These are phyloP conservation scores for Cryptomeria japonica DNA, from an alignment of 75 land plant species.

Conservation along the genomic window DNA sequence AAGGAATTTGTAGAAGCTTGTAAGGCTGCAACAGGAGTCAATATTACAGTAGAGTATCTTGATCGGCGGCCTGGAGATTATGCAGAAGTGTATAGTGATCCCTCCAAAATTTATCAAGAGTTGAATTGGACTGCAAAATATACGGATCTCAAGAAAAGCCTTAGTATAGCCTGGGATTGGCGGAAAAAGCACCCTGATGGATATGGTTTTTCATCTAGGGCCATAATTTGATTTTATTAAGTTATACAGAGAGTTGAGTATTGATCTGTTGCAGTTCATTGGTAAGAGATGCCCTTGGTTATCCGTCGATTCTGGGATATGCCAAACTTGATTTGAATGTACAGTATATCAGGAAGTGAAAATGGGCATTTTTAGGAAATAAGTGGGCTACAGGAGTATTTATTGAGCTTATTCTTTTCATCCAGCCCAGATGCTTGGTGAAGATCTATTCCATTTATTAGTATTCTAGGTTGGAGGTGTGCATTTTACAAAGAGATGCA, in stretches of 20 bases:
- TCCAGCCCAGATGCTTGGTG: background rate
- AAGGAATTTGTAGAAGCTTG: conserved; percentile 97
- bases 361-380: conserved; percentile 8
- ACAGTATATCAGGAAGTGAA: background rate
- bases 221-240: conserved; percentile 4
- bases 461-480: background rate
- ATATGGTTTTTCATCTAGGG: conserved; percentile 32
- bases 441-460: conserved; percentile 1
- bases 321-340: background rate
- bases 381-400: conserved; percentile 6
- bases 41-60: conserved; percentile 68
- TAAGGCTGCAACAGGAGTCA: conserved; percentile 78
- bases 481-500: background rate
- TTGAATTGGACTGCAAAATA: conserved; percentile 82
- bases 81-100: conserved; percentile 93
- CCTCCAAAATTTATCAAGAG: conserved; percentile 70
- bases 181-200: conserved; percentile 70
- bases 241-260: background rate
- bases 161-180: conserved; percentile 87
- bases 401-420: conserved; percentile 3
- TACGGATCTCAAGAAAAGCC: conserved; percentile 63
- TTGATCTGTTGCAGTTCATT: conserved; percentile 1
- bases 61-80: conserved; percentile 87
- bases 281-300: conserved; percentile 7
- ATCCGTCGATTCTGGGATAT: background rate